phyloP scores from a whole-genome alignment of 768 basidiomycete genomes.

The Amanita muscaria region DNA sequence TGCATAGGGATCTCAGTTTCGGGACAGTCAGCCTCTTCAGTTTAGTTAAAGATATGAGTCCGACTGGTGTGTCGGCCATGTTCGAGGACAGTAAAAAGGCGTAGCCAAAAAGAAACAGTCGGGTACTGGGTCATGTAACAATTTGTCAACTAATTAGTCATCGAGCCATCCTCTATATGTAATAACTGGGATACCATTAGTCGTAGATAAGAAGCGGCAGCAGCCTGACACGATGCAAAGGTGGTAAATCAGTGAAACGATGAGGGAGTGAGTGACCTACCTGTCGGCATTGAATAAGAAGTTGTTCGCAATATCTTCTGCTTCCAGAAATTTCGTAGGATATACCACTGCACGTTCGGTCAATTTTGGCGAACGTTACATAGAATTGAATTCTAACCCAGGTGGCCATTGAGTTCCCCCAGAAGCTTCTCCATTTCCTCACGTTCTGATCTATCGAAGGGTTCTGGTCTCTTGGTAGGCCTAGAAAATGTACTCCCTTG shows the following conservation, averaged over 20 bases:
- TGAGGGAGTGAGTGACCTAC: constrained; percentile 25
- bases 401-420: constrained; percentile 69
- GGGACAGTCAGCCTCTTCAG: constrained; percentile 47
- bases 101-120: background rate
- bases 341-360: constrained; percentile 54
- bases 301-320: constrained; percentile 87
- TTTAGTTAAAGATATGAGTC: constrained; percentile 10
- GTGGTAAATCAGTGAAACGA: background rate
- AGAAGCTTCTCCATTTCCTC: constrained; percentile 87
- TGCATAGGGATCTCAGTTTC: constrained; percentile 61
- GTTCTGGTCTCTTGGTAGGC: constrained; percentile 44
- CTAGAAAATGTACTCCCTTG: constrained; percentile 22
- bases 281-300: constrained; percentile 88
- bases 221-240: constrained; percentile 33
- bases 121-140: background rate
- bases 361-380: background rate
- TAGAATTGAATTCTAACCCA: constrained; percentile 46
- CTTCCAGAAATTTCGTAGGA: constrained; percentile 82
- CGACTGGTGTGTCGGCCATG: background rate
- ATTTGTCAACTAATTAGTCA: no score
- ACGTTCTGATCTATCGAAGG: constrained; percentile 75
- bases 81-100: background rate
- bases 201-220: constrained; percentile 71
- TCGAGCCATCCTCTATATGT: no score
- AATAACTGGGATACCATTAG: constrained; percentile 19